Evolutionary conservation across 352 stramenopile species (phyloP), one percentile per base, ranked within the genome.

Genomic region (Pythium phragmitis): DNA sequence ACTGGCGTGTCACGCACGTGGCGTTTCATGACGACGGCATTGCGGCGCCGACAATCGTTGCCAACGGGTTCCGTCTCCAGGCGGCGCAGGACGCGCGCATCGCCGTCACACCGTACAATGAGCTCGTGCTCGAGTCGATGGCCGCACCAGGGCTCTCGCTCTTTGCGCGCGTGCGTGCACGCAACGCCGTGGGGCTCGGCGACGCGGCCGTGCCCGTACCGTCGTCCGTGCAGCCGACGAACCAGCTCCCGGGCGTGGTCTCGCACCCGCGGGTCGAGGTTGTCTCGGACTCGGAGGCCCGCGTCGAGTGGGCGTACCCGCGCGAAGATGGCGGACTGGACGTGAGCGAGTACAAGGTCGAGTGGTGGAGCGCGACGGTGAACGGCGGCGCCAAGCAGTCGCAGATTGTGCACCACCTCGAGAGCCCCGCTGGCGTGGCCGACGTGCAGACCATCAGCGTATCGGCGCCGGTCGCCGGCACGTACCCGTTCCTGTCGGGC

Each of bases 1-100:
- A 93, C 51, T 98, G 96, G 96, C 79, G 89, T 28, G 69, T 98
- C 19, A 98, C 95, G 6, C 98, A 98, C 68, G 67, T 89, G 0
- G 86, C 92, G 11, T 98, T 98, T 62, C n/a, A 70, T 50, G 54
- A 54, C 13, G 37, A 49, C 16, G 51, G 30, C 0, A 11, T 46
- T 4, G 30, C 23, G 26, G 26, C 26, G 30, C 74, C 74, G 5
- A 49, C 48, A 4, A 48, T 91, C 6, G 63, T 59, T 21, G 71
- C 76, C 1, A 95, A 95, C 34, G 79, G 79, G 7, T 72, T 74
- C 45, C 62, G 73, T 2, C 63, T 94, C 3, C 49, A 69, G 11
- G 85, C 85, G 4, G 67, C 70, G 16, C 70, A 87, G 13, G 70
- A 67, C 4, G 80, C 85, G 16, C 57, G 65, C 23, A 63, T 92